Evolutionary conservation across 176 grass and related monocot species (phyloP).

Genomic region (Oryza longistaminata): DNA sequence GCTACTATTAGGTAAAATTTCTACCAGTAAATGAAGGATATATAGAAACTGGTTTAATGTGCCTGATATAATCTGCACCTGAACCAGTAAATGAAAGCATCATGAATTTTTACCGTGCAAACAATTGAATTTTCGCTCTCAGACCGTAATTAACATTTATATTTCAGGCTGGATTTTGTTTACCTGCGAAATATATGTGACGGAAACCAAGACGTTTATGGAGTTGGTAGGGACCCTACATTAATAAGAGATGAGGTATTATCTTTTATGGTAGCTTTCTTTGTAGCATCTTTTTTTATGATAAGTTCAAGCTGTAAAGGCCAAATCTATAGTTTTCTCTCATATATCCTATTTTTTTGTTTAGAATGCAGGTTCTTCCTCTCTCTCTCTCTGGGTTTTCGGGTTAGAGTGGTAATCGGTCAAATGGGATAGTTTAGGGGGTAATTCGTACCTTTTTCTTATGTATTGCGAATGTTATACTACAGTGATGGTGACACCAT

Average conservation of each 20-base stretch:
- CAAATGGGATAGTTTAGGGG: too few species aligned
- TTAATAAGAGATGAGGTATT: slow-evolving; percentile 85
- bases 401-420: too few species aligned
- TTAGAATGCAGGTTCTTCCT: too few species aligned
- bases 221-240: slow-evolving; percentile 91
- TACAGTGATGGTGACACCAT: too few species aligned
- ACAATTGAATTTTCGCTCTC: background rate
- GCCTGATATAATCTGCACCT: background rate
- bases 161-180: slow-evolving; percentile 37
- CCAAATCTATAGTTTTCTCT: too few species aligned
- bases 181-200: slow-evolving; percentile 86
- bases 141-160: background rate
- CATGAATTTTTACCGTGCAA: background rate
- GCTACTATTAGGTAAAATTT: background rate
- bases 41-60: background rate
- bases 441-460: too few species aligned
- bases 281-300: too few species aligned
- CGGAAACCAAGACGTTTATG: slow-evolving; percentile 88
- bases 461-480: too few species aligned
- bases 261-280: too few species aligned
- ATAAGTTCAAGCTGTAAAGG: too few species aligned
- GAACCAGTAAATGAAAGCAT: background rate
- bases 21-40: background rate
- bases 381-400: too few species aligned
- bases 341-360: too few species aligned